phyloP scores from a whole-genome alignment of 768 basidiomycete genomes.

The Daedaleopsis sinensis region DNA sequence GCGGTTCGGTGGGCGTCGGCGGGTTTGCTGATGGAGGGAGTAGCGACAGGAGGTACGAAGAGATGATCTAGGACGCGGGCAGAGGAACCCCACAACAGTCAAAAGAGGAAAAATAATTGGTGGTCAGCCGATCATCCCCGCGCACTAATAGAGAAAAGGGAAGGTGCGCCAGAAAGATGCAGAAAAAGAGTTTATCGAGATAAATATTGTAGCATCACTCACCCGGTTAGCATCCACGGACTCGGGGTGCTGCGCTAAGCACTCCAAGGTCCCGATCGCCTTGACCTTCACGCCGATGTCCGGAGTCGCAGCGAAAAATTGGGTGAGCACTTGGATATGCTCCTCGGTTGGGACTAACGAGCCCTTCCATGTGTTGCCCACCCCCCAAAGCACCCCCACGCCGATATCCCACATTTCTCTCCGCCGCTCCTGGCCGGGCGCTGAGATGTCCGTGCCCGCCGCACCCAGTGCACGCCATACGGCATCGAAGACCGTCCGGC shows the following conservation, averaged over 20 bases:
- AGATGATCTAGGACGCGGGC: constrained; percentile 51
- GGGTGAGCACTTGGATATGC: constrained; percentile 67
- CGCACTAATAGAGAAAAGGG: background rate
- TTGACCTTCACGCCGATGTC: constrained; percentile 67
- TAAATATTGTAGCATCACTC: constrained; percentile 18
- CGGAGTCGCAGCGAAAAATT: constrained; percentile 57
- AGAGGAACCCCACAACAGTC: background rate
- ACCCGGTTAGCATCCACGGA: constrained; percentile 71
- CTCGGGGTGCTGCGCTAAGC: constrained; percentile 70
- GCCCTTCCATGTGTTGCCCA: constrained; percentile 78
- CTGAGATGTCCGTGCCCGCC: constrained; percentile 59
- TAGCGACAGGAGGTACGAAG: constrained; percentile 66
- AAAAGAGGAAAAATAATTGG: background rate
- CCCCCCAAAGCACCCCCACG: constrained; percentile 85
- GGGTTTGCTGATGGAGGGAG: constrained; percentile 50
- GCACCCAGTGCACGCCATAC: constrained; percentile 64
- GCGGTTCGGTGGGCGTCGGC: constrained; percentile 59
- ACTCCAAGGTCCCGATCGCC: constrained; percentile 85
- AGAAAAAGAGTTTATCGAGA: background rate
- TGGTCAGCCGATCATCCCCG: constrained; percentile 1
- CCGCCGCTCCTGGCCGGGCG: constrained; percentile 66
- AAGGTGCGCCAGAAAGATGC: background rate
- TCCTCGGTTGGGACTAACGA: constrained; percentile 62
- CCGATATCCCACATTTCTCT: constrained; percentile 79
- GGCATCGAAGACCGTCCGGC: constrained; percentile 60